A percentile compares a stretch with the other conserved stretches of the same genome.
These are phyloP conservation scores for Picocystis salinarum DNA, from an alignment of 139 green algal species.

Conservation along the genomic window DNA sequence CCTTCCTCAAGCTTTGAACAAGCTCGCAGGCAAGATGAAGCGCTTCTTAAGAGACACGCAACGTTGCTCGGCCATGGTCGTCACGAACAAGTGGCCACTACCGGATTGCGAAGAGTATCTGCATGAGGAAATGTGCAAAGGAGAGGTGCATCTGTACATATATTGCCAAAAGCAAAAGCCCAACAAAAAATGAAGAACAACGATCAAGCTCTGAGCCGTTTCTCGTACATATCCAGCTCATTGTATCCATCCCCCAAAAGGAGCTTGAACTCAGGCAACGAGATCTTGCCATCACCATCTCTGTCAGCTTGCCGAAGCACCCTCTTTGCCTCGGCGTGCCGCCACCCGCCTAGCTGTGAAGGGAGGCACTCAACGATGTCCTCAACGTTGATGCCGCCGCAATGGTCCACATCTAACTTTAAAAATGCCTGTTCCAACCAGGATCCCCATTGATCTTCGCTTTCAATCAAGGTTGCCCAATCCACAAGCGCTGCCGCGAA, in stretches of 20 bases:
- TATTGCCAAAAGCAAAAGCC: too few relatives aligned
- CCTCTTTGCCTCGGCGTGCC: conserved; percentile 1
- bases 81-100: too few relatives aligned
- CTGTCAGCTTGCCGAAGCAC: conserved; percentile 9
- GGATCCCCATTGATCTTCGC: conserved; percentile 18
- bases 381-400: conserved; percentile 62
- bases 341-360: background rate
- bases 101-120: too few relatives aligned
- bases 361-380: conserved; percentile 34
- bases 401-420: conserved; percentile 53
- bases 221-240: conserved; percentile 8
- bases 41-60: too few relatives aligned
- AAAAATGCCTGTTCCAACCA: conserved; percentile 44
- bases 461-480: conserved; percentile 34
- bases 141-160: too few relatives aligned
- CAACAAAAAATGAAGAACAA: too few relatives aligned
- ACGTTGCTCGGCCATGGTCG: too few relatives aligned
- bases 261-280: conserved; percentile 11
- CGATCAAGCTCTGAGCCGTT: too few relatives aligned
- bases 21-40: too few relatives aligned
- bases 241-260: conserved; percentile 1
- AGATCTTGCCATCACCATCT: conserved; percentile 13
- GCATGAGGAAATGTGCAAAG: too few relatives aligned
- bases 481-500: conserved; percentile 50
- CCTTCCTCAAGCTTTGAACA: too few relatives aligned